Evolutionary conservation across 2,329 filamentous ascomycete genomes (phyloP), one percentile per base, ranked within the genome.

Genomic region (Fusarium musae): DNA sequence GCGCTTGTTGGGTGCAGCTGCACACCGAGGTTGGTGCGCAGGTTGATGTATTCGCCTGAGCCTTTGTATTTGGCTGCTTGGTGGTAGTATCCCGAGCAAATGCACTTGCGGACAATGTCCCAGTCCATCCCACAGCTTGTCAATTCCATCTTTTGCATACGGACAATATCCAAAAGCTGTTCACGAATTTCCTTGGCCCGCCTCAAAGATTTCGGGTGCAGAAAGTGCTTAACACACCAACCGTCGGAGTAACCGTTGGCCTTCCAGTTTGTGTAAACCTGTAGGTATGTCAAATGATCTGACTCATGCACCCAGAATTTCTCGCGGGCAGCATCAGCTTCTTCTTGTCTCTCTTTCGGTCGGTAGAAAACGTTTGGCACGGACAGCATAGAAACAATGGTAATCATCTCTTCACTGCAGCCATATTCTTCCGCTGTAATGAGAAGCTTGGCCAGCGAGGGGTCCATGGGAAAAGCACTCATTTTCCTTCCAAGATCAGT

Each of bases 261-360:
- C 82, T 93, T 94, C 96, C 96, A 99, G 80, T 98, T 96, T 12
- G 92, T 92, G 83, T 97, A 99, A 2, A 99, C 96, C 79, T 98
- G 95, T 6, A 99, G 89, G 47, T 98, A 93, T 1, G 96, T 99
- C 44, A 99, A 86, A 80, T 99, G 96, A 81, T 99, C 96, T 4
- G 95, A 98, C 83, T 99, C 96, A 34, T 96, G 95, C 12, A 99
- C 96, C 84, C 97, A 98, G 83, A 99, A 99, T 82, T 98, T 98
- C 81, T 99, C 96, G 34, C 96, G 91, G 39, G 96, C 95, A 2
- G 95, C 92, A 78, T 99, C 96, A 10, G 96, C 96, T 84, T 99
- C 96, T 79, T 99, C 96, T 78, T 97, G 93, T 2, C 96, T 92
- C 82, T 99, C 97, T 80, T 97, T 98, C 6, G 96, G 96, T 11